Base-by-base conservation (phyloP, 2,329 filamentous ascomycete genomes). In the Fusarium anguioides region DNA sequence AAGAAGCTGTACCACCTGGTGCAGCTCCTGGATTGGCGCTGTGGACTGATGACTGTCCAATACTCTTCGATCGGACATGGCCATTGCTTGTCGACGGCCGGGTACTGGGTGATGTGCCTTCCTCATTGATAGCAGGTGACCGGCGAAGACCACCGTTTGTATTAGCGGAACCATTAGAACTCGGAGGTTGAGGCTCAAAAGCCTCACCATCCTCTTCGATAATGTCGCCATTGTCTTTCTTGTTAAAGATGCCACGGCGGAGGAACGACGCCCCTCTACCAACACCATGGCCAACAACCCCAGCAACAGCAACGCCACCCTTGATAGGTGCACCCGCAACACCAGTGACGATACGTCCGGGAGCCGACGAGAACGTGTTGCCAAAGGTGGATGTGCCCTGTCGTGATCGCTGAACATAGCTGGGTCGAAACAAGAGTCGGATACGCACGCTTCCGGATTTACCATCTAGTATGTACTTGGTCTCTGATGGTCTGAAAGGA, bases 301-400 rank as follows among this genome's bases (percentile, higher is more conserved):
- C 89, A 15, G 86, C 91, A 35, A 93, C 94, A 35, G 91, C 90
- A 57, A 89, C 91, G 27, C 92, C 92, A 33, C 94, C 94, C 81
- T 98, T 98, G 79, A 99, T 90, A n/a, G 96, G 96, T 18, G 91
- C 96, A 35, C 95, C 95, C 26, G 88, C 89, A 50, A 91, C 89
- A 65, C 89, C 88, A 14, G 89, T 91, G 59, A 98, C 92, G 60
- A 99, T 94, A 79, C 94, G 94, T 45, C 92, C 92, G 26, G 96
- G 93, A 2, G 89, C 85, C 7, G 90, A 91, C 6, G 90, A 90
- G 76, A 98, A 97, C 2, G 94, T 97, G 29, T 94, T 94, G 1
- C 91, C 90, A 81, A 99, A 97, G 2, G 95, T 97, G 1, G 94
- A 94, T 0, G 94, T 96, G 49, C 96, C 96, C 78, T 97, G 93